Percentiles rank a stretch among this genome's conserved stretches.
Evolutionary conservation across 768 basidiomycete species (phyloP).

Genomic region (Saitozyma podzolica): DNA sequence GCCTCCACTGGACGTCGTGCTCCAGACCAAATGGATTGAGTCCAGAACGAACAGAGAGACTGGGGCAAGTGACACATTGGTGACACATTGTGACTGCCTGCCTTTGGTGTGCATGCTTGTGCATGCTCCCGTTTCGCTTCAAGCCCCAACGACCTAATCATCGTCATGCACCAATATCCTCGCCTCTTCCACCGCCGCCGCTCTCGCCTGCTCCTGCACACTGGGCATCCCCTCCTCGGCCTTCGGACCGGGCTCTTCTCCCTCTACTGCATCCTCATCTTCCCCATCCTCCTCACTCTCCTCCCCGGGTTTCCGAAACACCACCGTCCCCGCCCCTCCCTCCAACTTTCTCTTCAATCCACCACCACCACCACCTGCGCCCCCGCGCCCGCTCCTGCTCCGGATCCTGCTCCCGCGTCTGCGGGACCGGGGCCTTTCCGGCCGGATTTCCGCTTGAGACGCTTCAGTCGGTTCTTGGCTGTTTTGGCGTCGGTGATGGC

Average conservation of each 20-base stretch:
- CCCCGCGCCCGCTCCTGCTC: conserved; percentile 3
- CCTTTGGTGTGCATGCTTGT: no score
- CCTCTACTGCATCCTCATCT: conserved; percentile 51
- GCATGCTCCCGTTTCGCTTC: no score
- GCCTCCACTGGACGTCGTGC: no score
- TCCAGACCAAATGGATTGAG: no score
- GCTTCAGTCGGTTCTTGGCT: conserved; percentile 88
- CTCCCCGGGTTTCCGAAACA: conserved; percentile 60
- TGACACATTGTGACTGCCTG: no score
- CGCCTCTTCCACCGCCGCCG: conserved; percentile 30
- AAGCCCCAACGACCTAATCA: conserved; percentile 32
- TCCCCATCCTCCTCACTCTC: conserved; percentile 42
- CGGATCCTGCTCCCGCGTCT: not conserved
- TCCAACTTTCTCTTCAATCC: conserved; percentile 56
- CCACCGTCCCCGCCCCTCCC: conserved; percentile 60
- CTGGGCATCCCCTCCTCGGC: no score
- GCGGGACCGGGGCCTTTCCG: conserved; percentile 53
- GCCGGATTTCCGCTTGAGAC: conserved; percentile 85
- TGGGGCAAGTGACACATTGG: no score
- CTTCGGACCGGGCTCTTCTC: no score
- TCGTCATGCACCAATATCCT: conserved; percentile 54
- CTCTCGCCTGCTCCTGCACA: no score
- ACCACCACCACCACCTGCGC: conserved; percentile 27
- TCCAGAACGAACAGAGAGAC: no score
- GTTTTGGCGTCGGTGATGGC: conserved; percentile 80